Evolutionary conservation across 1,284 basidiomycete species (phyloP), one percentile per base, ranked within the genome.

Genomic region (Sanguinoderma infundibulare): DNA sequence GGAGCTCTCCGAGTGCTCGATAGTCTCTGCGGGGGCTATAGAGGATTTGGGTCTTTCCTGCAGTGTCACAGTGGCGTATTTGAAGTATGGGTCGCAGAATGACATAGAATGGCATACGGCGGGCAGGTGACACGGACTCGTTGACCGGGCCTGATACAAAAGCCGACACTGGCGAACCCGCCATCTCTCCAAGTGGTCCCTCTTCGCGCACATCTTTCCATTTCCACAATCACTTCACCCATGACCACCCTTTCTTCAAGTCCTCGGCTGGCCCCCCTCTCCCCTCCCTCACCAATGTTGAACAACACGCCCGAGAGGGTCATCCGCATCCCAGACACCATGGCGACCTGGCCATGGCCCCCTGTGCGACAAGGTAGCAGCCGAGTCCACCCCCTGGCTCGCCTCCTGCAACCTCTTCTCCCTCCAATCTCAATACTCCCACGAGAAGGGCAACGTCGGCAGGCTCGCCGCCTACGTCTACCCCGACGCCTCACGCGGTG

Each of bases 401-500:
- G 68, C 70, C 36, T 62, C 65, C 34, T 75, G 78, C 65, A 60
- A 65, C 12, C 59, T 71, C 0, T 75, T 76, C 64, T 67, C 63
- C 7, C 66, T 67, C 1, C 56, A 67, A 26, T 72, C 72, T 0
- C 75, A 76, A 56, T 59, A 62, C 1, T 74, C 72, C 0, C 77
- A 75, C 66, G 71, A 76, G 42, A 68, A 67, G 28, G 74, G 75
- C 57, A 69, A 75, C 40, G 73, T 75, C 35, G 73, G 68, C 67
- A 55, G 62, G 65, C 28, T 76, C 69, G 65, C 70, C 2, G 61
- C 70, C 3, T 64, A 72, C 0, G 64, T 61, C 38, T 75, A 72
- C 53, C 70, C 71, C 0, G 58, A 62, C 3, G 55, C 53, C 6
- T 62, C 57, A 8, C 65, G 65, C 59, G 72, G 72, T 72, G 4